Percentiles rank a stretch among this genome's conserved stretches.
Conservation (phyloP, 148 eudicot genomes). For the Limonium bicolor region DNA sequence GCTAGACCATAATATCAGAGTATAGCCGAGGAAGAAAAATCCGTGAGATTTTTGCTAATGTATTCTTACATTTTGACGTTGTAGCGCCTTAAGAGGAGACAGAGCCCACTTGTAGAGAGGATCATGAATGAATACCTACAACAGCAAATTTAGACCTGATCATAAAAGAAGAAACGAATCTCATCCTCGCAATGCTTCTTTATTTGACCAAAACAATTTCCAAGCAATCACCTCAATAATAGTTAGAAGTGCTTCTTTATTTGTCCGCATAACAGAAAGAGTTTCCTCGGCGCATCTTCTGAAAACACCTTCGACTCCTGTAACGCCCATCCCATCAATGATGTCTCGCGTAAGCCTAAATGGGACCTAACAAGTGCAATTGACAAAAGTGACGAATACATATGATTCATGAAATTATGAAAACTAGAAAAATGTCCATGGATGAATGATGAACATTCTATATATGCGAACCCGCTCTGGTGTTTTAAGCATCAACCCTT, state of each 20-base stretch:
- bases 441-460: neutral
- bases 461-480: conserved; percentile 69
- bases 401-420: neutral
- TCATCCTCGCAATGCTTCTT: neutral
- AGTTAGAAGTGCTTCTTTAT: conserved; percentile 92
- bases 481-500: conserved; percentile 97
- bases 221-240: conserved; percentile 65
- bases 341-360: conserved; percentile 88
- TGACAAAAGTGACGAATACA: neutral
- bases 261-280: conserved; percentile 85
- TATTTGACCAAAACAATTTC: neutral
- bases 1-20: too few species aligned
- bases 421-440: neutral
- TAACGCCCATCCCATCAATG: conserved; percentile 95
- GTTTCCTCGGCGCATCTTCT: conserved; percentile 98
- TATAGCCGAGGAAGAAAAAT: too few species aligned
- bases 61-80: conserved; percentile 85
- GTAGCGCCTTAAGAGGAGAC: conserved; percentile 90
- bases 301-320: conserved; percentile 95
- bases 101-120: conserved; percentile 98
- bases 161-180: neutral
- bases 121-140: conserved; percentile 98
- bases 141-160: conserved; percentile 1
- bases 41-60: too few species aligned
- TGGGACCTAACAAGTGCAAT: conserved; percentile 48